Base-by-base conservation (phyloP, 2,329 filamentous ascomycete genomes). In the Colletotrichum filicis region DNA sequence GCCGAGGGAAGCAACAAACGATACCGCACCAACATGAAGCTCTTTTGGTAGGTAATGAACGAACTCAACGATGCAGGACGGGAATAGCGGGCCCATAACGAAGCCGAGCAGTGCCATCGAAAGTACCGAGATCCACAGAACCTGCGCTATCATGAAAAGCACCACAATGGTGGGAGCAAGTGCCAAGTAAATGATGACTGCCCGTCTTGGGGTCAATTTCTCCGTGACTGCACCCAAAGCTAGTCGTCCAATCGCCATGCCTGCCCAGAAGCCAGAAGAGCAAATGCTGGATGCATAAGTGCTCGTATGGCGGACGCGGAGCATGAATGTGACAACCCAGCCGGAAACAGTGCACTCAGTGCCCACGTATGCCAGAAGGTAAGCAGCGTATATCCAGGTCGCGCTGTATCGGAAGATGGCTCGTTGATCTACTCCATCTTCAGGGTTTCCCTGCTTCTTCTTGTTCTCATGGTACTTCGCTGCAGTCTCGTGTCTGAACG, bases 401-500 rank as follows among this genome's bases (percentile, higher is more conserved):
- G 81, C 83, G 1, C 69, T 76, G 52, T 82, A 77, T 1, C 58
- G 77, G 69, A 86, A 78, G 8, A 83, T 77, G 8, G 75, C 76
- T 28, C 52, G n/a, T 14, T 66, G 53, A 8, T 58, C 5, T 2
- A 28, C 16, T 42, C 35, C 2, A 1, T 42, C 49, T 22, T 72
- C 78, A 1, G 60, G 14, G 2, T 49, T 22, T 1, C 63, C 32
- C 4, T 32, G 53, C 14, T 80, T 85, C 76, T 80, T 89, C 22
- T 24, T 76, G 76, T 66, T 72, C 4, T 77, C 84, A 61, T 89
- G 87, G 79, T 93, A 93, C 1, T 84, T 85, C 8, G 82, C 82
- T 1, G 87, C 92, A 0, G 87, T 91, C 30, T 90, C 90, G 5
- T 76, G 78, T 90, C 92, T 92, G 80, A 95, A 95, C 1, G 90